Evolutionary conservation across 768 basidiomycete species (phyloP).

Genomic region (Macrolepiota fuliginosa): DNA sequence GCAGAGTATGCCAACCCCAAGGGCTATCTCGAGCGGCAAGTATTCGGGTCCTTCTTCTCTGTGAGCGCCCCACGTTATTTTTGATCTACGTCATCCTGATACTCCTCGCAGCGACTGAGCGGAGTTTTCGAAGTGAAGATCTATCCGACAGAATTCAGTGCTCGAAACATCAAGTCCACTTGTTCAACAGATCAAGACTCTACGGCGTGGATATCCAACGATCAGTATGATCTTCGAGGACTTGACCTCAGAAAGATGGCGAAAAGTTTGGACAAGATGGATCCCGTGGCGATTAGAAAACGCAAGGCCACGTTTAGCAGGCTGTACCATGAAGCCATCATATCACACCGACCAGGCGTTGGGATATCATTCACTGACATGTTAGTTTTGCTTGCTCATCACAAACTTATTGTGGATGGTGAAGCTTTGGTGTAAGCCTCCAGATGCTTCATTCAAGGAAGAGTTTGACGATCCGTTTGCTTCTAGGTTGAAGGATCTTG

Average conservation of each 20-base stretch:
- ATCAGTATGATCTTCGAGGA: conserved; percentile 22
- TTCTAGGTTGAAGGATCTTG: conserved; percentile 75
- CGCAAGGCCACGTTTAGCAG: conserved; percentile 71
- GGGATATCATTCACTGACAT: conserved; percentile 92
- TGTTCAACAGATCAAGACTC: conserved; percentile 38
- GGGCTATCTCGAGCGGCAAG: conserved; percentile 69
- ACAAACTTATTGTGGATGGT: conserved; percentile 87
- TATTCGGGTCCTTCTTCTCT: conserved; percentile 76
- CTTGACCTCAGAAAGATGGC: conserved; percentile 67
- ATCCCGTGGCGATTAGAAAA: conserved; percentile 58
- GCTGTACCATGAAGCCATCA: conserved; percentile 83
- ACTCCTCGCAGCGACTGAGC: conserved; percentile 58
- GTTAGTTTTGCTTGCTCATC: conserved; percentile 84
- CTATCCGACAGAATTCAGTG: conserved; percentile 69
- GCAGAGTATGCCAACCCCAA: conserved; percentile 76
- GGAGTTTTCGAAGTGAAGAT: conserved; percentile 89
- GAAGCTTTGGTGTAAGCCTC: conserved; percentile 80
- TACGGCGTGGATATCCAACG: conserved; percentile 29
- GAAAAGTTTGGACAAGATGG: conserved; percentile 57
- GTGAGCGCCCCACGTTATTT: conserved; percentile 53
- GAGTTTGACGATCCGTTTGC: neutral
- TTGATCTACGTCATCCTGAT: neutral
- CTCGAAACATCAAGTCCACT: conserved; percentile 54
- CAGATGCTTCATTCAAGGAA: neutral
- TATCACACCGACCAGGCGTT: conserved; percentile 65